Evolutionary conservation across 192 early-diverging fungal species (phyloP), one percentile per base, ranked within the genome.

Genomic region (Cladochytrium replicatum): DNA sequence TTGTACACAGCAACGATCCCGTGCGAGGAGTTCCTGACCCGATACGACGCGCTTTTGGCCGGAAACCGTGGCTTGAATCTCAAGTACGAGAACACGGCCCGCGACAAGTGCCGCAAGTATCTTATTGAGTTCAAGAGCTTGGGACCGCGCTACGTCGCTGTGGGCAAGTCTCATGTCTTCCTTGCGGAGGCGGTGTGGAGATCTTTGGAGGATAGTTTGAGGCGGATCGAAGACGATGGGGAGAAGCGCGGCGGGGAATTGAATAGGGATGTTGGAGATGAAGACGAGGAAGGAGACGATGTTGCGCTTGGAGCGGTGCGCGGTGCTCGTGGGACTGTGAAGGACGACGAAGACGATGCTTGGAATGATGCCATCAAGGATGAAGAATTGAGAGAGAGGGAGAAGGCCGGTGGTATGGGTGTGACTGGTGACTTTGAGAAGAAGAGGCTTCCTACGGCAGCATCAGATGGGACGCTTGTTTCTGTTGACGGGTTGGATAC

Each of bases 161-260:
- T 62, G 6, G 72, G 72, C 32, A 55, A 55, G 29, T 48, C 47
- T 6, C 71, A 84, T 48, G 67, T 85, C 3, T 93, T 80, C 50
- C 54, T 97, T 29, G 77, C 75, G 53, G 89, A 90, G 54, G 48
- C 27, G 2, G 74, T 75, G 19, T 97, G 91, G 93, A 77, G 85
- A 50, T 70, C 73, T 31, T 74, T 97, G 13, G 93, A 97, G 61
- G 81, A 84, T 47, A 67, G 66, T 13, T 77, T 97, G 41, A 73
- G 83, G n/a, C 76, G 69, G 32, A 54, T 67, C 17, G 86, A 91
- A 54, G 75, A 71, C 22, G 72, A 74, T 28, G 74, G 82, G 31
- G 68, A 78, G 58, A 67, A n/a, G n/a, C n/a, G n/a, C n/a, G n/a
- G n/a, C n/a, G n/a, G n/a, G n/a, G n/a, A n/a, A n/a, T n/a, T n/a